Base-by-base conservation (phyloP, 768 basidiomycete genomes). In the Lentinula aciculospora region DNA sequence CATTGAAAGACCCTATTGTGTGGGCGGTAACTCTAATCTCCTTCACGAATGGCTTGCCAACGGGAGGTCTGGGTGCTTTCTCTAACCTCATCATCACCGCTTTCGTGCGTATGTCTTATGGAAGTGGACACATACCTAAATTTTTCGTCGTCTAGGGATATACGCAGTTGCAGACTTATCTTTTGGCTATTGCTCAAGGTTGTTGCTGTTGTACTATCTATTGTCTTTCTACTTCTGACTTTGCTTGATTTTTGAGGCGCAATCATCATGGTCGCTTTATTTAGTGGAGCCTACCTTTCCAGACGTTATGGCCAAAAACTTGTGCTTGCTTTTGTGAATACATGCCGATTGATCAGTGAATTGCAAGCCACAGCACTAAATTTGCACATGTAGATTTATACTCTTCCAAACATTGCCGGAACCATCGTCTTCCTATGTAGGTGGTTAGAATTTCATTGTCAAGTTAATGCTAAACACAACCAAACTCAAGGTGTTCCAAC, bases 71-170 rank as follows among this genome's bases (percentile, higher is more conserved):
- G 31, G 76, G 78, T 13, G 77, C 78, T 2, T 82, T 79, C 65
- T 74, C 76, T n/a, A 81, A 81, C 61, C 75, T 82, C 58, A 79
- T 81, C 58, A 61, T 81, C 49, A 76, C 70, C 27, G 75, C 73
- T 32, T 78, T 78, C 55, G 74, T 75, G 61, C 57, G 72, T 58
- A n/a, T 15, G n/a, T 10, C 12, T 12, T 23, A 3, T 6, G 25
- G 17, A 19, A 50, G 8, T 5, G 9, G 2, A 10, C 31, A 21
- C 10, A 23, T 21, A 58, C 15, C 40, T 15, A 17, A n/a, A 53
- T 53, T 29, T 39, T 27, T 44, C 31, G 23, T 28, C 6, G 15
- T 4, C 7, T 53, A 80, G 67, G 81, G 81, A 19, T 82, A 76
- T 63, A 74, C 76, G 3, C 70, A 70, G 21, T 64, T 79, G 17